phyloP scores from a whole-genome alignment of 208 protist genomes.

The Acanthamoeba quina region DNA sequence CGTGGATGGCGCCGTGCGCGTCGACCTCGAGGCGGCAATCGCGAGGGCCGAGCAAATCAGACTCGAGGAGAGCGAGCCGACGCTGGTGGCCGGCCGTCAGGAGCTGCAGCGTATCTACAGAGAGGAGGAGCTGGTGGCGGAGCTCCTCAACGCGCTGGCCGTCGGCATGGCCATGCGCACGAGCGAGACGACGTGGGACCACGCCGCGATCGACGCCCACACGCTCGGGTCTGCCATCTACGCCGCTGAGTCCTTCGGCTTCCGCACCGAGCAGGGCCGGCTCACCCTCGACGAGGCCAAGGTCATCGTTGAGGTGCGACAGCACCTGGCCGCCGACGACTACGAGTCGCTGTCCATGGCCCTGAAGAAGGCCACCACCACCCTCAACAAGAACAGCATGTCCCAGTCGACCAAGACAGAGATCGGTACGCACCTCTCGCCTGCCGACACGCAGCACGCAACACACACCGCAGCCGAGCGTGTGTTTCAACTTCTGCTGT shows the following conservation, averaged over 20 bases:
- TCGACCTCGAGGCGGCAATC: slow-evolving; percentile 43
- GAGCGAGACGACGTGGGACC: slow-evolving; percentile 43
- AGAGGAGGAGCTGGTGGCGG: slow-evolving; percentile 54
- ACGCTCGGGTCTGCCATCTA: not conserved
- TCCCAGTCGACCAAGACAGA: not conserved
- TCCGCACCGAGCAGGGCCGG: slow-evolving; percentile 61
- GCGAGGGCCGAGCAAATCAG: slow-evolving; percentile 41
- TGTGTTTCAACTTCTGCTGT: not conserved
- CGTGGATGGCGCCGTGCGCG: not conserved
- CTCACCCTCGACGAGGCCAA: slow-evolving; percentile 15
- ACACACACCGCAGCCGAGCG: not conserved
- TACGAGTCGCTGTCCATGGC: slow-evolving; percentile 54
- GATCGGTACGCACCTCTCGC: not conserved
- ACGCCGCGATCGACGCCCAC: slow-evolving; percentile 24
- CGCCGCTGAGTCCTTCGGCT: slow-evolving; percentile 3
- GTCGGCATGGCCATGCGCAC: not conserved
- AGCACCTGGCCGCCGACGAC: slow-evolving; percentile 9
- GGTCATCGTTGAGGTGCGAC: slow-evolving; percentile 41
- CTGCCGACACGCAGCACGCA: too few species aligned
- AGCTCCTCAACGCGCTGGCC: slow-evolving; percentile 28
- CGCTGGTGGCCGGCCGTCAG: not conserved
- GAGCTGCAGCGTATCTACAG: slow-evolving; percentile 52
- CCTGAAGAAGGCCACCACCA: slow-evolving; percentile 38
- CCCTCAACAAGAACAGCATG: slow-evolving; percentile 13
- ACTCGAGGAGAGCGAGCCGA: slow-evolving; percentile 3